Evolutionary conservation across 345 rosid species (phyloP).

Genomic region (Theobroma cacao): DNA sequence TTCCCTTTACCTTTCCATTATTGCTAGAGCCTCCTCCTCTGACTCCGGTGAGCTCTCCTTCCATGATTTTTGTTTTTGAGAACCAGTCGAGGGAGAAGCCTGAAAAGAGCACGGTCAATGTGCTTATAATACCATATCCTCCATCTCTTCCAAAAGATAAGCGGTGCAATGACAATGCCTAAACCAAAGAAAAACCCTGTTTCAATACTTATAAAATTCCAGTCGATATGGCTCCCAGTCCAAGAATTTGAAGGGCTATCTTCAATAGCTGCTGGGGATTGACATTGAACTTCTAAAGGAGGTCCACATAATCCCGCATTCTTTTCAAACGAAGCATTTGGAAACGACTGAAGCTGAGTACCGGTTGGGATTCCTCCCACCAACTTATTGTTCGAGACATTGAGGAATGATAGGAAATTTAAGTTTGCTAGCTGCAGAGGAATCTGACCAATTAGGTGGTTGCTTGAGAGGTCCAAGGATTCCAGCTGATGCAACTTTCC

Average conservation of each 20-base stretch:
- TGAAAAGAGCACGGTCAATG: neutral
- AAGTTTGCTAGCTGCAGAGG: constrained; percentile 25
- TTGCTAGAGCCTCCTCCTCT: neutral
- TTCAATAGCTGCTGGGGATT: neutral
- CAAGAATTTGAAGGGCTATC: neutral
- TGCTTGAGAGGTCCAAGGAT: constrained; percentile 37
- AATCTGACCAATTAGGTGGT: constrained; percentile 19
- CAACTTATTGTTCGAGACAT: constrained; percentile 32
- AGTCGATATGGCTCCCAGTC: neutral
- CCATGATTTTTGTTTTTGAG: neutral
- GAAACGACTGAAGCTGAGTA: constrained; percentile 30
- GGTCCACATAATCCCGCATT: constrained; percentile 31
- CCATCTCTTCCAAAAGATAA: neutral
- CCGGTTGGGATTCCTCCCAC: constrained; percentile 22
- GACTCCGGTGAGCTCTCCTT: neutral
- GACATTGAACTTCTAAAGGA: constrained; percentile 7
- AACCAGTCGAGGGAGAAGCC: neutral
- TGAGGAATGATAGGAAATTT: constrained; percentile 29
- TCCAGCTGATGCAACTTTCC: constrained; percentile 25
- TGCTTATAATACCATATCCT: neutral
- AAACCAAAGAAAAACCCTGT: neutral
- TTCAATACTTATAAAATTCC: neutral
- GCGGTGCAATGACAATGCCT: neutral
- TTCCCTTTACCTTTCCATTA: too few species aligned
- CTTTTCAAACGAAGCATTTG: constrained; percentile 12